A percentile compares a stretch with the other conserved stretches of the same genome.
Evolutionary conservation across 83 land plant genomes (phyloP).

Genomic region (Isoetes engelmannii): DNA sequence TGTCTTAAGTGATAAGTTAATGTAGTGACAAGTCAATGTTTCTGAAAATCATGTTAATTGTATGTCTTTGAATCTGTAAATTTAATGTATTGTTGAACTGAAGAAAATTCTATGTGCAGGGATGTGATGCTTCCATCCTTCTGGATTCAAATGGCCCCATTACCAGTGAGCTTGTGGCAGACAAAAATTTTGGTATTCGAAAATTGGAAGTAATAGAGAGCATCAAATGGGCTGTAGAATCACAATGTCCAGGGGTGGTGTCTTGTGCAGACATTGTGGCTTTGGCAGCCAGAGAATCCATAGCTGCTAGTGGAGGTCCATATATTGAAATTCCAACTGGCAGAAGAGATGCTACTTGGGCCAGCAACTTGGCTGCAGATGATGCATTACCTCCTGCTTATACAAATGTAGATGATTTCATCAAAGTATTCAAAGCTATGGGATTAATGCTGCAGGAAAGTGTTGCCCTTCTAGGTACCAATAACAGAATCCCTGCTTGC

Average conservation of each 20-base stretch:
- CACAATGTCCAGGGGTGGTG: conserved; percentile 18
- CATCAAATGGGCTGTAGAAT: conserved; percentile 16
- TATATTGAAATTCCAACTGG: conserved; percentile 13
- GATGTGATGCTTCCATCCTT: conserved; percentile 29
- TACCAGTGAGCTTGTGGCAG: conserved; percentile 15
- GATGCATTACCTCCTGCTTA: conserved; percentile 5
- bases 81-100: no score
- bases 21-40: no score
- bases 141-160: conserved; percentile 15
- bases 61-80: no score
- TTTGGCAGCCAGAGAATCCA: conserved; percentile 17
- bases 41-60: no score
- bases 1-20: no score
- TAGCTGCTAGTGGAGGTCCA: conserved; percentile 9
- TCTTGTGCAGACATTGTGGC: conserved; percentile 16
- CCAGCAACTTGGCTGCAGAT: conserved; percentile 1
- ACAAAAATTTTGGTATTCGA: conserved; percentile 13
- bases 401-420: not conserved
- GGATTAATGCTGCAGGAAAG: conserved; percentile 12
- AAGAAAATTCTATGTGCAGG: not conserved
- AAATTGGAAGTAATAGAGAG: conserved; percentile 18
- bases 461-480: conserved; percentile 14
- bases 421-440: conserved; percentile 4
- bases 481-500: no score
- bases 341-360: conserved; percentile 9